These are phyloP conservation scores for Aspergillus hancockii DNA, from an alignment of 495 filamentous ascomycete genomes.

Conservation along the genomic window DNA sequence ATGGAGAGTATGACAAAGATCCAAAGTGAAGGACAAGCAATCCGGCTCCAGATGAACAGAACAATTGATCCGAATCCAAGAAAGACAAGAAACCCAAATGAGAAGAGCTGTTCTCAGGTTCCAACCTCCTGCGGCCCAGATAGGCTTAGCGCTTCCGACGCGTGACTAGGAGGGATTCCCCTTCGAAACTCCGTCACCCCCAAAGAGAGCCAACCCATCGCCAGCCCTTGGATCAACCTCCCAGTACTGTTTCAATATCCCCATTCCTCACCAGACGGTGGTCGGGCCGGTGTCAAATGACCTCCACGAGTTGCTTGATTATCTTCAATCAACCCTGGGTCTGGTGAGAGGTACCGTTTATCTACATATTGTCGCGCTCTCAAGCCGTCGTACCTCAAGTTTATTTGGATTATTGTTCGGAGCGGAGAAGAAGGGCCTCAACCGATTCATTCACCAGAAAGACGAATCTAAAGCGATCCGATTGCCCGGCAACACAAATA, in stretches of 20 bases:
- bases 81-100: not conserved
- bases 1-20: not conserved
- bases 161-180: conserved; percentile 41
- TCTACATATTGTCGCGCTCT: conserved; percentile 13
- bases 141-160: conserved; percentile 45
- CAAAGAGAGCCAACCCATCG: conserved; percentile 15
- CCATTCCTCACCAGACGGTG: conserved; percentile 30
- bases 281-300: conserved; percentile 29
- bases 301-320: conserved; percentile 21
- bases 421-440: conserved; percentile 23
- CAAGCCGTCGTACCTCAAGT: conserved; percentile 15
- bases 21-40: not conserved
- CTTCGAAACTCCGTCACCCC: conserved; percentile 33
- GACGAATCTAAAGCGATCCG: conserved; percentile 10
- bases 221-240: conserved; percentile 31
- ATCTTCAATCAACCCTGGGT: conserved; percentile 16
- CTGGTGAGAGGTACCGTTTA: conserved; percentile 24
- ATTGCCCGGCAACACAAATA: conserved; percentile 10
- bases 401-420: conserved; percentile 25
- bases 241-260: conserved; percentile 19
- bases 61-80: not conserved
- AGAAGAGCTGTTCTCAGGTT: not conserved
- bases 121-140: conserved; percentile 23
- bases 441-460: conserved; percentile 17
- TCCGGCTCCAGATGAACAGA: not conserved